Evolutionary conservation across 164 flowering plant genomes (phyloP), one percentile per base, ranked within the genome.

Genomic region (Kalanchoe fedtschenkoi): DNA sequence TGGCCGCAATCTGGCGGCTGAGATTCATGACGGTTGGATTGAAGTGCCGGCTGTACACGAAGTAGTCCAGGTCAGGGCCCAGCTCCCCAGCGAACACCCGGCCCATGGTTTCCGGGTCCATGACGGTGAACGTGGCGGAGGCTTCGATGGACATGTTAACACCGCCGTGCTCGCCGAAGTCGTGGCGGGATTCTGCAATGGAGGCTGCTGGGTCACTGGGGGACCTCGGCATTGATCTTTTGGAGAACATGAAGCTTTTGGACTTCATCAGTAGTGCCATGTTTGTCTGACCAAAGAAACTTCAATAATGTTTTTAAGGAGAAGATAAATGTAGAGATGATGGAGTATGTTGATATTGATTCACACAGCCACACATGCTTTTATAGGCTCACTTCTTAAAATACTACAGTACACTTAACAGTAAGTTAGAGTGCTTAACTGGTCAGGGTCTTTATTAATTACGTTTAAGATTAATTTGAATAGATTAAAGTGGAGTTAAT

Each of bases 111-210:
- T 87, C 96, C 14, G 98, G 88, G 69, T 92, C 96, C 96, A 89
- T 92, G 16, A 92, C 98, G 15, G 98, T 87, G 89, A 92, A 92
- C 24, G 96, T 92, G 61, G 96, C 95, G 11, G 98, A 92, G 14
- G 96, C 95, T 68, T 91, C 97, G 61, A 91, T 91, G 26, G 97
- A 91, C 97, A 91, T 89, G 84, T 91, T 91, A 3, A 91, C 92
- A 29, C 97, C 97, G 13, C 96, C 96, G 71, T 91, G 96, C 74
- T 91, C 14, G 95, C 95, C 96, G 73, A 92, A 89, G 67, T 92
- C 93, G 75, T 89, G 98, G 4, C 95, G 77, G 1, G 76, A 76
- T 42, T 55, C 68, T 30, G 98, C 91, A 21, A 92, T 68, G 0
- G 95, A 80, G 7, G 81, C 86, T 3, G 74, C 87, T 0, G 98